Percentiles rank a stretch among this genome's conserved stretches.
These are phyloP conservation scores for Penicillium coffeae DNA, from an alignment of 495 filamentous ascomycete genomes.

Conservation along the genomic window DNA sequence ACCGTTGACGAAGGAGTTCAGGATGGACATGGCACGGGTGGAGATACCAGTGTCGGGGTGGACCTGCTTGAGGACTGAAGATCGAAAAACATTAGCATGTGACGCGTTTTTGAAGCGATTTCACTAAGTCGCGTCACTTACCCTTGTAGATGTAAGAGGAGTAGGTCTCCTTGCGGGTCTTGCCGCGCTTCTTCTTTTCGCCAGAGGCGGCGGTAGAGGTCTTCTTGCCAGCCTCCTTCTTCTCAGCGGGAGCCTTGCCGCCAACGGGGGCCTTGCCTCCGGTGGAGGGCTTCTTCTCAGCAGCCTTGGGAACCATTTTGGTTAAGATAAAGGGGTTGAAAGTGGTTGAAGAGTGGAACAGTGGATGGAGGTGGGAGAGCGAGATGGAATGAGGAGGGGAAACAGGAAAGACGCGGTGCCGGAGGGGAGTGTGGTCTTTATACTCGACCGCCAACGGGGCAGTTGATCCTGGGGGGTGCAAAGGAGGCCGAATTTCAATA, in stretches of 20 bases:
- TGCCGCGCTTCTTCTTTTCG: conserved; percentile 99
- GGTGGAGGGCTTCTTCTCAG: conserved; percentile 94
- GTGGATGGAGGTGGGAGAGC: conserved; percentile 29
- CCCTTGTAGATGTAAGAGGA: conserved; percentile 99
- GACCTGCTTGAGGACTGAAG: conserved; percentile 95
- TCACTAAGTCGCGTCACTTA: conserved; percentile 39
- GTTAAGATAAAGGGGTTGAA: conserved; percentile 23
- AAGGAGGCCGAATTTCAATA: conserved; percentile 51
- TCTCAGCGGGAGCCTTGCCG: conserved; percentile 83
- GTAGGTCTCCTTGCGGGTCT: conserved; percentile 99
- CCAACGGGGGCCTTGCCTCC: conserved; percentile 93
- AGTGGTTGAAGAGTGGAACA: conserved; percentile 20
- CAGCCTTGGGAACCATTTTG: conserved; percentile 94
- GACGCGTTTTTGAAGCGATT: conserved; percentile 10
- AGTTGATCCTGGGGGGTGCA: conserved; percentile 43
- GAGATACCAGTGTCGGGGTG: conserved; percentile 99
- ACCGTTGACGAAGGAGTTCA: conserved; percentile 99
- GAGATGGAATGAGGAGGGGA: conserved; percentile 34
- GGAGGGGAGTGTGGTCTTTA: conserved; percentile 50
- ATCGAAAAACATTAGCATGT: conserved; percentile 35
- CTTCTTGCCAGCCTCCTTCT: conserved; percentile 99
- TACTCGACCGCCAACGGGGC: conserved; percentile 40
- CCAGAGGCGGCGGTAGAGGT: conserved; percentile 81
- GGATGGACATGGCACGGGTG: conserved; percentile 98
- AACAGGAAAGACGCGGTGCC: conserved; percentile 42